These are phyloP conservation scores for Yamadazyma blattariae DNA, from an alignment of 1,139 yeast genomes.

Conservation along the genomic window DNA sequence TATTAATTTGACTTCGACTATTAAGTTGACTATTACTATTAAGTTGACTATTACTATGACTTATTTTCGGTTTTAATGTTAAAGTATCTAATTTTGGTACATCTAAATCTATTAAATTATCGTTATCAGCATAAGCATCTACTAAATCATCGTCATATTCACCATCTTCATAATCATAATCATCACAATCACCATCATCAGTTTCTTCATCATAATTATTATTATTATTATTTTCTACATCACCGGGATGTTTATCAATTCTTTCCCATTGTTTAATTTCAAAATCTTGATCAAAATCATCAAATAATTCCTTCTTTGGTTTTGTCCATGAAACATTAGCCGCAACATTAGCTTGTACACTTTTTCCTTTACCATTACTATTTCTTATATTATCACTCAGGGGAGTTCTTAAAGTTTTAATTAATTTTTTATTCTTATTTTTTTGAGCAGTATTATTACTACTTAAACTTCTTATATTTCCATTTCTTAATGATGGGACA, in stretches of 20 bases:
- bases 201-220: no score
- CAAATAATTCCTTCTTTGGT: slow-evolving; percentile 26
- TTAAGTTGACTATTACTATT: neutral
- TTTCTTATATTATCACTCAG: slow-evolving; percentile 5
- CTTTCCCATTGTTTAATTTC: slow-evolving; percentile 31
- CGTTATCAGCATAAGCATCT: slow-evolving; percentile 11
- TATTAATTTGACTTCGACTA: neutral
- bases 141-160: slow-evolving; percentile 35
- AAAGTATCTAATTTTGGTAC: slow-evolving; percentile 22
- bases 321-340: slow-evolving; percentile 42
- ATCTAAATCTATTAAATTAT: slow-evolving; percentile 39
- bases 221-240: no score
- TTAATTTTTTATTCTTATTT: slow-evolving; percentile 17
- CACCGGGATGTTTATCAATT: slow-evolving; percentile 18
- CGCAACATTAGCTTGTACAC: slow-evolving; percentile 36
- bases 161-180: slow-evolving; percentile 17
- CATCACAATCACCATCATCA: neutral
- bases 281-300: slow-evolving; percentile 47
- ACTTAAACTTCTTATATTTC: slow-evolving; percentile 11
- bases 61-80: slow-evolving; percentile 13
- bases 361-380: slow-evolving; percentile 13
- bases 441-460: slow-evolving; percentile 2
- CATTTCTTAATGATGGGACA: slow-evolving; percentile 29
- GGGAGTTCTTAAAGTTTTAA: slow-evolving; percentile 31
- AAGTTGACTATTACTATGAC: neutral